phyloP scores from a whole-genome alignment of 768 basidiomycete species.

The Pseudohyphozyma bogoriensis region DNA sequence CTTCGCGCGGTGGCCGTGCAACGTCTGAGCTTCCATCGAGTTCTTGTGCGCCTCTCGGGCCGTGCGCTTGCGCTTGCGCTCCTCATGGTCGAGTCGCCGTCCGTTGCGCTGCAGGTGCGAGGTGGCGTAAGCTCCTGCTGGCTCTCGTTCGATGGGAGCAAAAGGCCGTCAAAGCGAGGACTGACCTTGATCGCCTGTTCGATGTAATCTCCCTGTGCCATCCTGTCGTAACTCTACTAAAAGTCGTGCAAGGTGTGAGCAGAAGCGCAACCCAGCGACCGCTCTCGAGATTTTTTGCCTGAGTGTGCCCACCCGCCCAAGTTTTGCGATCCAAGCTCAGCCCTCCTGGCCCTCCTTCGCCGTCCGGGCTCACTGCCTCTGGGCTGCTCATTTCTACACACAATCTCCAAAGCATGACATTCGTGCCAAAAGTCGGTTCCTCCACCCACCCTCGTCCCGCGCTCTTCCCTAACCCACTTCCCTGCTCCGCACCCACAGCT shows the following conservation, averaged over 20 bases:
- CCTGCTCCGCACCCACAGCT: neutral
- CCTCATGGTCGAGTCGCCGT: slow-evolving; percentile 87
- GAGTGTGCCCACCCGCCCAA: too few relatives aligned
- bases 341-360: too few relatives aligned
- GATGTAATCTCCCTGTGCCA: slow-evolving; percentile 87
- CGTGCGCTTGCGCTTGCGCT: slow-evolving; percentile 58
- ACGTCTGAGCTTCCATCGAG: slow-evolving; percentile 80
- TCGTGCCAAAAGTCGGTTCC: too few relatives aligned
- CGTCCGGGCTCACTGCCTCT: too few relatives aligned
- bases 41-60: slow-evolving; percentile 45
- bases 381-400: too few relatives aligned
- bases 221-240: neutral
- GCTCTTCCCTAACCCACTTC: neutral
- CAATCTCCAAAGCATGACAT: too few relatives aligned
- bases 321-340: too few relatives aligned
- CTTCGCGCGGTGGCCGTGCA: slow-evolving; percentile 94
- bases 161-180: neutral
- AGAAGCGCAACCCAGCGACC: too few relatives aligned
- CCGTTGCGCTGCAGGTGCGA: slow-evolving; percentile 58
- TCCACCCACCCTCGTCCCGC: too few relatives aligned
- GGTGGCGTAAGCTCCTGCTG: neutral
- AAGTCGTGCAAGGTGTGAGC: too few relatives aligned
- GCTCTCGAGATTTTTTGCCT: too few relatives aligned
- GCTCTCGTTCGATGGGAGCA: neutral
- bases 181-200: slow-evolving; percentile 80